Evolutionary conservation across 805 yeast species (phyloP), one percentile per base, ranked within the genome.

Genomic region (Teunomyces funiuensis): DNA sequence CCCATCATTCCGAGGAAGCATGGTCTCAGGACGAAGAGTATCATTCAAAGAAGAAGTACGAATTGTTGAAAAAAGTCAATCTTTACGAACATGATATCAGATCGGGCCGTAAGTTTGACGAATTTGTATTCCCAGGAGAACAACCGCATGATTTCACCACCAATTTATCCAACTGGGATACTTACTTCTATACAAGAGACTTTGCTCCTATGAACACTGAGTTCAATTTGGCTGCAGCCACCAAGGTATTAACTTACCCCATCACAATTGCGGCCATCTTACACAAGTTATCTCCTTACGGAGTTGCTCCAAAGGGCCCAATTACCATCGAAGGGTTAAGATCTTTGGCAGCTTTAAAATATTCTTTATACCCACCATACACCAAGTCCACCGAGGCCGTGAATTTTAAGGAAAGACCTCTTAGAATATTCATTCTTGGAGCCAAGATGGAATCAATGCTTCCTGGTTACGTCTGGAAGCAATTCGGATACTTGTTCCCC

Each of bases 151-250:
- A 90, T 58, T 82, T 82, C 46, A 66, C 76, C 45, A 80, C 89
- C 45, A 89, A 88, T 59, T 78, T 88, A 59, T 72, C 82, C 37
- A 82, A 78, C 61, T 93, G 99, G 99, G 98, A 93, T 64, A 73
- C 93, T 7, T 91, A 80, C 56, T 84, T 93, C 59, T 93, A 91
- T 64, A 91, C 98, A 0, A 77, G 99, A 61, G 85, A 85, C 53
- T 93, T 88, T 61, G 84, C 82, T 54, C 91, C 97, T 4, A 91
- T 93, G 98, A 96, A 93, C 64, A 86, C 96, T 4, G 97, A 90
- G 63, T 91, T 88, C 69, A 95, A 91, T 63, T 71, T 91, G 58
- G 98, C 98, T 1, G 95, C 95, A 3, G 90, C 89, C 25, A 88
- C 98, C 14, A 93, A 93, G 61, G 86, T 91, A 78, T 76, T 93